phyloP scores from a whole-genome alignment of 371 early-diverging fungal species.

The Mucor mucedo region DNA sequence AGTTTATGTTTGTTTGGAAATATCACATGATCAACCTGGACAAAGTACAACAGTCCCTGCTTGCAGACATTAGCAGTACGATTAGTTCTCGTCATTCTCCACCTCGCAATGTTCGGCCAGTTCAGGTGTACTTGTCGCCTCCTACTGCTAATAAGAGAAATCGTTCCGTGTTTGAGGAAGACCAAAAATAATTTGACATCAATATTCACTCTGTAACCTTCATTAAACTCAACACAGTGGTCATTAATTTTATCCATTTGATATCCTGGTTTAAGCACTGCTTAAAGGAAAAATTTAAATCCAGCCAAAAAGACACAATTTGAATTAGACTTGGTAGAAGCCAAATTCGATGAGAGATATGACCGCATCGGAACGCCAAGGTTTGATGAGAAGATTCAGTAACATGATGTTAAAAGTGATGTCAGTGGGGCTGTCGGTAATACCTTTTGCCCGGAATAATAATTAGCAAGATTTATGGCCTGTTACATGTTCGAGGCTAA shows the following conservation, averaged over 20 bases:
- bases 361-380: too few relatives aligned
- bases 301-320: too few relatives aligned
- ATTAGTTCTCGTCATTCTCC: conserved; percentile 15
- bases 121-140: conserved; percentile 16
- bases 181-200: conserved; percentile 1
- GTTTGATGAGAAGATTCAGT: too few relatives aligned
- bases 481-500: too few relatives aligned
- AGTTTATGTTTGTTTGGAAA: conserved; percentile 13
- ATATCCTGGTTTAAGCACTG: conserved; percentile 1
- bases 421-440: too few relatives aligned
- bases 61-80: conserved; percentile 19
- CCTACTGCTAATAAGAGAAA: conserved; percentile 19
- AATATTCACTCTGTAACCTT: background rate
- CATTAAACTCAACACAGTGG: background rate
- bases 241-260: conserved; percentile 1
- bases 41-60: conserved; percentile 7
- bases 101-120: conserved; percentile 12
- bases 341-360: too few relatives aligned
- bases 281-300: too few relatives aligned
- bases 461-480: too few relatives aligned
- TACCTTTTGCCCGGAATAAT: too few relatives aligned
- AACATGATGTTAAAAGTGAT: too few relatives aligned
- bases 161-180: conserved; percentile 16
- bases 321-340: too few relatives aligned
- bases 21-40: conserved; percentile 11